These are phyloP conservation scores for Phytophthora multivora DNA, from an alignment of 352 stramenopile species.

Conservation along the genomic window DNA sequence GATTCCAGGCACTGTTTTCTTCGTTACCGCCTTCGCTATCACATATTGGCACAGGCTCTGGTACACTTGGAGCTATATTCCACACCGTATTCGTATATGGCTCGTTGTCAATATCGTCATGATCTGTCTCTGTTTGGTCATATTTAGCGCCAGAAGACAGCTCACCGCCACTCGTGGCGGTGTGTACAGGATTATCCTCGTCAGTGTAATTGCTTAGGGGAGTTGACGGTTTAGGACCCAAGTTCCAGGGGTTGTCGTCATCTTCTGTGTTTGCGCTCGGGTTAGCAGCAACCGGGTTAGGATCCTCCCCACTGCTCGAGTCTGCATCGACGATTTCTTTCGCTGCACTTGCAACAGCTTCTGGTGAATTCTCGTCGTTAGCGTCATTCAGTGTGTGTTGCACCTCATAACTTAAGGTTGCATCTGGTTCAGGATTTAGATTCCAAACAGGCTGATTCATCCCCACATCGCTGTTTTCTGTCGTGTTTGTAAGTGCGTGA, in stretches of 20 bases:
- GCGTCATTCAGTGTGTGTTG: not conserved
- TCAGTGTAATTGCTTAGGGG: not conserved
- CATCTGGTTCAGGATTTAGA: slow-evolving; percentile 10
- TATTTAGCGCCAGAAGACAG: not conserved
- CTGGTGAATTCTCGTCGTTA: not conserved
- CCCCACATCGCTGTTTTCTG: not conserved
- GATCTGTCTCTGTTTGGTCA: not conserved
- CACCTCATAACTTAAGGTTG: not conserved
- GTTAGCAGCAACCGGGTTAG: not conserved
- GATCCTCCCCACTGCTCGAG: not conserved
- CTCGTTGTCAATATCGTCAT: not conserved
- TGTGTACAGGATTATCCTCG: not conserved
- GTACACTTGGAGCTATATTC: slow-evolving; percentile 18
- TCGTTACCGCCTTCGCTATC: not conserved
- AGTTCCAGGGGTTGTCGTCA: slow-evolving; percentile 9
- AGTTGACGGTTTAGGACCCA: slow-evolving; percentile 3
- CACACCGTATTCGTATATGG: slow-evolving; percentile 2
- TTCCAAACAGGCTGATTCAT: slow-evolving; percentile 13
- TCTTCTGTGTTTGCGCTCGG: not conserved
- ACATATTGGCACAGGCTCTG: not conserved
- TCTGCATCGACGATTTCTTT: not conserved
- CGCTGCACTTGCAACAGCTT: not conserved
- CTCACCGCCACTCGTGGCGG: not conserved
- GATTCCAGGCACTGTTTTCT: slow-evolving; percentile 15
- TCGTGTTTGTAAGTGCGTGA: not conserved